phyloP scores from a whole-genome alignment of 306 rosid genomes.

The Oemleria cerasiformis region DNA sequence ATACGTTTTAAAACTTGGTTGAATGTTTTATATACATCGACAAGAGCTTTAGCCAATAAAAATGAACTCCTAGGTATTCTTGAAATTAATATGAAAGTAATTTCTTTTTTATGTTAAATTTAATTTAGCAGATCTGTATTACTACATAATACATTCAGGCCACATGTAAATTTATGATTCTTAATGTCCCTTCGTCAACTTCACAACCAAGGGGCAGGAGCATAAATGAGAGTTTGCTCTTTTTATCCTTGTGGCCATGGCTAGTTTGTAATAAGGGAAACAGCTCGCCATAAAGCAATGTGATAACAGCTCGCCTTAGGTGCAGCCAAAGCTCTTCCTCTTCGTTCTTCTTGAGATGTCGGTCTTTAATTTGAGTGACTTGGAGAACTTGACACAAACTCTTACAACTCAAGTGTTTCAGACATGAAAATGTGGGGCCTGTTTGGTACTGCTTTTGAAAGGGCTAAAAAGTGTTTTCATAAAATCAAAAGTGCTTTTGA shows the following conservation, averaged over 20 bases:
- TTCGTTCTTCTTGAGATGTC: background rate
- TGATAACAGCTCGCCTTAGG: background rate
- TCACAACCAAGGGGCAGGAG: background rate
- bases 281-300: background rate
- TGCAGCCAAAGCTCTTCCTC: background rate
- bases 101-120: background rate
- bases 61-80: background rate
- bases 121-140: background rate
- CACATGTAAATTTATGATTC: background rate
- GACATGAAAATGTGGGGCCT: background rate
- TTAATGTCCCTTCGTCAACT: background rate
- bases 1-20: background rate
- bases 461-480: no score
- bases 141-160: background rate
- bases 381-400: background rate
- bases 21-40: conserved; percentile 1
- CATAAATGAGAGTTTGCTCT: background rate
- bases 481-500: no score
- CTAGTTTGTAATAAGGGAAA: background rate
- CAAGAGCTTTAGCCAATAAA: background rate
- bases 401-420: background rate
- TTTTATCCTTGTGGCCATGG: background rate
- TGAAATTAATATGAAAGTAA: background rate
- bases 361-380: background rate
- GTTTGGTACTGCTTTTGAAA: no score